Percentiles rank a stretch among this genome's conserved stretches.
Conservation (phyloP, 2,329 filamentous ascomycete species). For the Tolypocladium pustulatum region DNA sequence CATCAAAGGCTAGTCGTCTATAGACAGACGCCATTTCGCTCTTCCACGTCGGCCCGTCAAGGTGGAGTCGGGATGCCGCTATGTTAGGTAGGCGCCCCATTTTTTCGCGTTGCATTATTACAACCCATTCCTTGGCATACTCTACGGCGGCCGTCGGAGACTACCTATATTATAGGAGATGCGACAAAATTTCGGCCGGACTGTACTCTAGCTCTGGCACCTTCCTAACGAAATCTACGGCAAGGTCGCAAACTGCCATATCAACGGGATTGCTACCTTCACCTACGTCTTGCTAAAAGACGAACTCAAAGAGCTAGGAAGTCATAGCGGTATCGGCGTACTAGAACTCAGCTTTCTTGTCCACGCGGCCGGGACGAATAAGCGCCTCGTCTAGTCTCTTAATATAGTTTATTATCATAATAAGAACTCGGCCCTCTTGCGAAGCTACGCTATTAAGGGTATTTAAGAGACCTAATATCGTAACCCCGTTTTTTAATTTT, state of each 20-base stretch:
- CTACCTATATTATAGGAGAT: slow-evolving; percentile 1
- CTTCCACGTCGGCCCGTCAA: too few relatives aligned
- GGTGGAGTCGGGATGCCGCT: too few relatives aligned
- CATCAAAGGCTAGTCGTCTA: too few relatives aligned
- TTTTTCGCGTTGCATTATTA: too few relatives aligned
- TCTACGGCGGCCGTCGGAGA: not conserved
- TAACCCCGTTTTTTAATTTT: slow-evolving; percentile 3
- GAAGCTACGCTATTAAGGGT: slow-evolving; percentile 11
- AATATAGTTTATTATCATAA: slow-evolving; percentile 15
- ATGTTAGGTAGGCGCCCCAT: too few relatives aligned
- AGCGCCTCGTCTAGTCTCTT: slow-evolving; percentile 12
- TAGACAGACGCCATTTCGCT: too few relatives aligned
- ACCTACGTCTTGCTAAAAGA: not conserved
- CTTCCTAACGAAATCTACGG: slow-evolving; percentile 25
- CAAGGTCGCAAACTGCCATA: not conserved
- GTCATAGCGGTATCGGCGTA: not conserved
- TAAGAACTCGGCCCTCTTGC: slow-evolving; percentile 11
- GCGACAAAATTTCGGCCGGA: slow-evolving; percentile 32
- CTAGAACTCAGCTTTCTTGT: slow-evolving; percentile 38
- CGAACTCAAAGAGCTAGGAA: not conserved
- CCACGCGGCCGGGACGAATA: slow-evolving; percentile 34
- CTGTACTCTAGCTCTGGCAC: slow-evolving; percentile 32
- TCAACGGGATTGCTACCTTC: not conserved
- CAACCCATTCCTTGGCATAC: not conserved
- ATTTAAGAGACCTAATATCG: slow-evolving; percentile 11